Conservation (phyloP, 495 filamentous ascomycete genomes). For the Cladorrhinum samala region DNA sequence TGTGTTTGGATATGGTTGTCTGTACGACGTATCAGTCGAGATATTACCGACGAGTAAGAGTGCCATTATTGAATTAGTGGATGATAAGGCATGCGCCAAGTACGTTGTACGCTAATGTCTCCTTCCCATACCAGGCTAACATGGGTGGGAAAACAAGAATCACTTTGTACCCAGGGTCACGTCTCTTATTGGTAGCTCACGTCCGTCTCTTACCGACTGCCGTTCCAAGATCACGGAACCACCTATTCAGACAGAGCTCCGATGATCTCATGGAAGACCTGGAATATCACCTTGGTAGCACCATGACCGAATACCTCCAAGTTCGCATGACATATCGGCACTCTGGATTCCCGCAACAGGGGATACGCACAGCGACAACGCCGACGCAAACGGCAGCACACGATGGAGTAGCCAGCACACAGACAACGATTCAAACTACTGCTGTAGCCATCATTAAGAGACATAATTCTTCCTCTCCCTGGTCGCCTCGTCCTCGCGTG, state of each 20-base stretch:
- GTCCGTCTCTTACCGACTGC: slow-evolving; percentile 20
- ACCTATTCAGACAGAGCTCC: slow-evolving; percentile 29
- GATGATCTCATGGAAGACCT: slow-evolving; percentile 47
- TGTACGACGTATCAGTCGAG: slow-evolving; percentile 37
- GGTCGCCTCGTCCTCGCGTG: slow-evolving; percentile 29
- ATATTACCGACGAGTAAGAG: slow-evolving; percentile 27
- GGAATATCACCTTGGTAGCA: slow-evolving; percentile 41
- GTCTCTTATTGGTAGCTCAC: slow-evolving; percentile 34
- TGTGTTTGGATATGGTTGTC: slow-evolving; percentile 30
- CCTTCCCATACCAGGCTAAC: too few species aligned
- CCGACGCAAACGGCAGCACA: not conserved
- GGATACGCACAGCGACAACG: not conserved
- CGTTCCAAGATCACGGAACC: slow-evolving; percentile 1
- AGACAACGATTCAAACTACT: slow-evolving; percentile 40
- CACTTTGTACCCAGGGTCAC: slow-evolving; percentile 32
- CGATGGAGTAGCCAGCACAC: slow-evolving; percentile 17
- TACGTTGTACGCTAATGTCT: slow-evolving; percentile 11
- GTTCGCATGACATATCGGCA: slow-evolving; percentile 43
- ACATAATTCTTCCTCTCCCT: slow-evolving; percentile 32
- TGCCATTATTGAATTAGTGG: slow-evolving; percentile 33
- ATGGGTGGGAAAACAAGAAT: too few species aligned
- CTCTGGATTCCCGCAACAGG: slow-evolving; percentile 38
- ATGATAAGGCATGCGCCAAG: slow-evolving; percentile 22
- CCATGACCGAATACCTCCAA: slow-evolving; percentile 36
- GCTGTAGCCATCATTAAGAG: slow-evolving; percentile 36